Conservation (phyloP, 768 basidiomycete genomes). For the Porphyrellus cyaneotinctus region DNA sequence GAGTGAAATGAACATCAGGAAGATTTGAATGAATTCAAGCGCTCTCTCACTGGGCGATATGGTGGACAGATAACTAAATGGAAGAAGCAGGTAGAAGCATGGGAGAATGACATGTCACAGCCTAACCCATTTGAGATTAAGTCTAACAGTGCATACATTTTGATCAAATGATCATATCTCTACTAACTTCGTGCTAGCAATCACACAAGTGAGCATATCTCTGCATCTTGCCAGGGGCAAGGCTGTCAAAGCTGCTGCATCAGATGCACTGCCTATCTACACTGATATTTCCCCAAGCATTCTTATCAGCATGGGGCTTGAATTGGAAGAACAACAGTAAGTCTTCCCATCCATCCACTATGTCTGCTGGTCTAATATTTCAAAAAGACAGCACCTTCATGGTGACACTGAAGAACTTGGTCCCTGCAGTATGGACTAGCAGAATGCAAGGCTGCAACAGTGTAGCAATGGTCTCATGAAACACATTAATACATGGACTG, state of each 20-base stretch:
- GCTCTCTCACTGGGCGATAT: not conserved
- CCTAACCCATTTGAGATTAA: constrained; percentile 9
- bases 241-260: not conserved
- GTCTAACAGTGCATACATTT: not conserved
- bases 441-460: too few relatives aligned
- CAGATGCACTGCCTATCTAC: not conserved
- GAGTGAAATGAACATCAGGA: constrained; percentile 6
- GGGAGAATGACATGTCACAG: constrained; percentile 4
- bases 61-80: not conserved
- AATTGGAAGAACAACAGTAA: not conserved
- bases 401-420: too few relatives aligned
- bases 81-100: not conserved
- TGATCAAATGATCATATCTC: not conserved
- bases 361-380: too few relatives aligned
- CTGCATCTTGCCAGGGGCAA: not conserved
- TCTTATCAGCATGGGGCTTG: not conserved
- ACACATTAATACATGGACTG: too few relatives aligned
- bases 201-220: not conserved
- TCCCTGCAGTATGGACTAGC: too few relatives aligned
- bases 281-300: not conserved
- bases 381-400: too few relatives aligned
- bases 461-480: too few relatives aligned
- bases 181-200: not conserved
- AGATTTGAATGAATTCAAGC: constrained; percentile 2
- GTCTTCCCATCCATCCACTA: too few relatives aligned